Percentiles rank a stretch among this genome's conserved stretches.
phyloP scores from a whole-genome alignment of 2,329 filamentous ascomycete genomes.

The Ascochyta pisi region DNA sequence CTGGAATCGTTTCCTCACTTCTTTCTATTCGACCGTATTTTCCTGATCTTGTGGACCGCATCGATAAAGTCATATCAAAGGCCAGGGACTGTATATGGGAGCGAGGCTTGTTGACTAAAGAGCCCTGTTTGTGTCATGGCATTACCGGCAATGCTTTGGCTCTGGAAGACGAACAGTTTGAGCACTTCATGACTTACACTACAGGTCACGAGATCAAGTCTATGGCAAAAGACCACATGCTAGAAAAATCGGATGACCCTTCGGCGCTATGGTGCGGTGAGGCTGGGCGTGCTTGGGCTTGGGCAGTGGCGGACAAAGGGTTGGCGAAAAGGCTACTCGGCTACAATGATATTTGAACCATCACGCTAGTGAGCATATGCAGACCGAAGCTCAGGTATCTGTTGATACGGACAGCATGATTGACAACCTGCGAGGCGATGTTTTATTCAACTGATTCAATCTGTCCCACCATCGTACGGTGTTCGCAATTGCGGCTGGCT shows the following conservation, averaged over 20 bases:
- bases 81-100: conserved; percentile 63
- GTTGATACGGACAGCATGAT: conserved; percentile 34
- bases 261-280: conserved; percentile 60
- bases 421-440: conserved; percentile 5
- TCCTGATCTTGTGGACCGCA: conserved; percentile 59
- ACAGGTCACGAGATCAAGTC: conserved; percentile 63
- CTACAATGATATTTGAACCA: conserved; percentile 56
- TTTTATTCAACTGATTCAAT: not conserved
- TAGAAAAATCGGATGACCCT: conserved; percentile 59
- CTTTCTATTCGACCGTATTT: conserved; percentile 64
- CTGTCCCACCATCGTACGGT: conserved; percentile 7
- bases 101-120: conserved; percentile 67
- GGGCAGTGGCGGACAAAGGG: conserved; percentile 55
- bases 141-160: conserved; percentile 70
- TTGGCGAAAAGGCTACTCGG: conserved; percentile 57
- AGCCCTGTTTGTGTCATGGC: conserved; percentile 71
- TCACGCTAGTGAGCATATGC: not conserved
- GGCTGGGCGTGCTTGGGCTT: conserved; percentile 57
- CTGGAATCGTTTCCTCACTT: conserved; percentile 67
- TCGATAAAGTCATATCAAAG: conserved; percentile 60
- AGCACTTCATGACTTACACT: conserved; percentile 66
- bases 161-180: conserved; percentile 56
- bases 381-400: conserved; percentile 16
- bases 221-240: conserved; percentile 59
- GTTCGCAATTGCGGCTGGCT: conserved; percentile 11